These are phyloP conservation scores for Pouteria glomerata DNA, from an alignment of 148 eudicot species.

Conservation along the genomic window DNA sequence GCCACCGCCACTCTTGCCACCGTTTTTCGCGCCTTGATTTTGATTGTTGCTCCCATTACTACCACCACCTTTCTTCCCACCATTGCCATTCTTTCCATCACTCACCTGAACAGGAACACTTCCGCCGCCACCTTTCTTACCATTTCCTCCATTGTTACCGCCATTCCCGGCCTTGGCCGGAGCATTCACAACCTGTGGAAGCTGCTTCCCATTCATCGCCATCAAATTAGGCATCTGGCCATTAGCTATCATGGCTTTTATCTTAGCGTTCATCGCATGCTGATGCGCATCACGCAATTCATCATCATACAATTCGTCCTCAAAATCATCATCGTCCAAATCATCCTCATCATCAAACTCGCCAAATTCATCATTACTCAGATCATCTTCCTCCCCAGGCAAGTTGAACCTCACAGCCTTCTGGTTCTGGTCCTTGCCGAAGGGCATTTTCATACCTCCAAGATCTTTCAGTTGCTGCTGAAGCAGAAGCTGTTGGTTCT, in stretches of 20 bases:
- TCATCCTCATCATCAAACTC: conserved; percentile 30
- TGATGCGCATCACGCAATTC: conserved; percentile 17
- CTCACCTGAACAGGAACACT: conserved; percentile 25
- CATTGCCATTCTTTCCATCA: conserved; percentile 16
- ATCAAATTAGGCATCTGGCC: conserved; percentile 37
- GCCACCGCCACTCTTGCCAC: conserved; percentile 27
- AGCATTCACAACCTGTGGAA: conserved; percentile 14
- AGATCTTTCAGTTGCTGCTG: conserved; percentile 31
- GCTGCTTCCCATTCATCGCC: conserved; percentile 49
- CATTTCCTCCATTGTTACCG: conserved; percentile 18
- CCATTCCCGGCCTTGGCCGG: conserved; percentile 22
- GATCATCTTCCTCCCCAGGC: conserved; percentile 37
- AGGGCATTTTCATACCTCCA: conserved; percentile 31
- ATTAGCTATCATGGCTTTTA: conserved; percentile 38
- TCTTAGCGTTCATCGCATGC: conserved; percentile 29
- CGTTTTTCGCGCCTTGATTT: conserved; percentile 21
- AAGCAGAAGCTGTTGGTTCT: neutral
- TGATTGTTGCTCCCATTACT: conserved; percentile 7
- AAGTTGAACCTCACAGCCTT: conserved; percentile 36
- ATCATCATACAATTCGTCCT: conserved; percentile 33
- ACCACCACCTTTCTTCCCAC: conserved; percentile 29
- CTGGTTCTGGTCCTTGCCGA: conserved; percentile 20
- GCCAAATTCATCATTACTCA: conserved; percentile 20
- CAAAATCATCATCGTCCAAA: conserved; percentile 25
- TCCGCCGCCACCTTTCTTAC: conserved; percentile 32